Evolutionary conservation across 139 green algal species (phyloP).

Genomic region (Chlamydomonas urium): DNA sequence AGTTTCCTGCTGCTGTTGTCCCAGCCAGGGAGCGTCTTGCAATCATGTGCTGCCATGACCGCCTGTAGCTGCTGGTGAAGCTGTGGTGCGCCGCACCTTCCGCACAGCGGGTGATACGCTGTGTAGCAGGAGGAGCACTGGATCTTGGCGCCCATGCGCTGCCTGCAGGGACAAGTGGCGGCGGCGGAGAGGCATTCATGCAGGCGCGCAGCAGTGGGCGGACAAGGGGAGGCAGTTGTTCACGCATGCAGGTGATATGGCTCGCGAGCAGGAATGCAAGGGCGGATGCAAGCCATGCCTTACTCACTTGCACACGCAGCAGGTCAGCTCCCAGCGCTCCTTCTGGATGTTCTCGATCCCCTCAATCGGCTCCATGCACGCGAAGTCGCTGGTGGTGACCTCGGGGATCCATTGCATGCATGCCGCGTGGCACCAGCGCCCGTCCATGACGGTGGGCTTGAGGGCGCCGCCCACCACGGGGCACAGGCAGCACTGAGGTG

Average conservation of each 20-base stretch:
- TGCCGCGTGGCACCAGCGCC: constrained; percentile 76
- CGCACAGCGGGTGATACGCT: constrained; percentile 88
- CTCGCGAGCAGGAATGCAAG: no score
- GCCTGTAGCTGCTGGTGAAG: no score
- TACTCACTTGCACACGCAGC: no score
- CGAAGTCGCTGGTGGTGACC: not conserved
- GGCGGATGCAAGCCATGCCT: no score
- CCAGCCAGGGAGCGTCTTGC: no score
- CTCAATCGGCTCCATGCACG: constrained; percentile 76
- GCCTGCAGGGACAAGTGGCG: constrained; percentile 31
- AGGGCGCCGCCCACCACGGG: constrained; percentile 83
- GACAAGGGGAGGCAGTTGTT: no score
- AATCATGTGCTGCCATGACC: no score
- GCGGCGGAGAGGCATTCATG: not conserved
- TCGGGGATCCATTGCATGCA: constrained; percentile 82
- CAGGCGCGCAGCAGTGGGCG: constrained; percentile 64
- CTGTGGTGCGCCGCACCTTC: constrained; percentile 4
- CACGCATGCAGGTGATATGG: no score
- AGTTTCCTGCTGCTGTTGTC: no score
- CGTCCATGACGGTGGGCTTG: constrained; percentile 72
- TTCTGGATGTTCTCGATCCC: constrained; percentile 72
- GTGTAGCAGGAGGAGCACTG: constrained; percentile 86
- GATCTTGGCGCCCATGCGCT: constrained; percentile 88
- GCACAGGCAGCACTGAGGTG: constrained; percentile 89
- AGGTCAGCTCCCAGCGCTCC: constrained; percentile 87